Evolutionary conservation across 202 grass and related monocot species (phyloP), one percentile per base, ranked within the genome.

Genomic region (Schoenoplectus triqueter): DNA sequence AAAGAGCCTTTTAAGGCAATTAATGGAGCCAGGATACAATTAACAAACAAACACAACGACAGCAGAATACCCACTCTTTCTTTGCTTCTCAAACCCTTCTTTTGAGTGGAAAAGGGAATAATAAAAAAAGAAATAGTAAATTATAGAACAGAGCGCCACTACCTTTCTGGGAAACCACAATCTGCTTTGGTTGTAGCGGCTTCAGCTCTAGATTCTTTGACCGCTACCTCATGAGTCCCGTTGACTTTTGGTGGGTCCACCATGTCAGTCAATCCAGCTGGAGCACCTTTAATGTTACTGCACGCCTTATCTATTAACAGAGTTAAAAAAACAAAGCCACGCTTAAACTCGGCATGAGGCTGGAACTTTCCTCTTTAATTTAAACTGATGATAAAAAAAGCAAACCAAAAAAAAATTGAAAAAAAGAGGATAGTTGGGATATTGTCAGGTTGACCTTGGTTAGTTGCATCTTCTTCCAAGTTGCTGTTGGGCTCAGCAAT

Each of bases 131-230:
- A 80, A 81, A 42, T 61, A 22, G 40, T 47, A 64, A 82, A 39
- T 44, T 49, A 22, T 49, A 70, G 66, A 83, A 59, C 81, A 83
- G 81, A 82, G 80, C 64, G 81, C 75, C 57, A 52, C 47, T 87
- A 97, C 91, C 89, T 97, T 90, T 92, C 94, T 80, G 86, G 86
- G 91, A 88, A 84, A 78, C 51, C 87, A 81, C 83, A 88, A 86
- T 63, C 65, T 89, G 74, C 89, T 70, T 84, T 87, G 72, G 86
- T 41, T 59, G 78, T 63, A 66, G 86, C 63, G 19, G 55, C 60
- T 48, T 65, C 81, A 56, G 84, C 64, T 69, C 80, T 41, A 81
- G 56, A 93, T 90, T 93, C 94, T 73, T 73, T 73, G 77, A 73
- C 55, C 85, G 83, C 72, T 49, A 85, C 90, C 70, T 89, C 85